A percentile compares a stretch with the other conserved stretches of the same genome.
phyloP scores from a whole-genome alignment of 768 basidiomycete species.

The Suillus tomentosus region DNA sequence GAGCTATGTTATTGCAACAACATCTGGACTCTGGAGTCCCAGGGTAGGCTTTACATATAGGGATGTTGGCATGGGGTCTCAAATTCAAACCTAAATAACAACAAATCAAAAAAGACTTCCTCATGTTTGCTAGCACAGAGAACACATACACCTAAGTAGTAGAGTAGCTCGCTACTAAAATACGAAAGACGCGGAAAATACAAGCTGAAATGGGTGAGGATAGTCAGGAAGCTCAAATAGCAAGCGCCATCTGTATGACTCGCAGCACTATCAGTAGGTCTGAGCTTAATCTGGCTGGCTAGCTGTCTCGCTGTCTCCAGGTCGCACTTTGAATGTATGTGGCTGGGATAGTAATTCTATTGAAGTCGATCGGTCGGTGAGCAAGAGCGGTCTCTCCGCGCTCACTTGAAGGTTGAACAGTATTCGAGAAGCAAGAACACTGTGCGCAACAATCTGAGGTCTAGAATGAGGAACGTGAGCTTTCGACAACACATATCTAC shows the following conservation, averaged over 20 bases:
- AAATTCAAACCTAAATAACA: too few species aligned
- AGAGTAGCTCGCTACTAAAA: background rate
- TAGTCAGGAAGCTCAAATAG: background rate
- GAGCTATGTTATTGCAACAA: background rate
- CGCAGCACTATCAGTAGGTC: background rate
- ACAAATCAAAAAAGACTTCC: background rate
- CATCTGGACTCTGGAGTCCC: too few species aligned
- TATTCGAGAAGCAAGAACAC: background rate
- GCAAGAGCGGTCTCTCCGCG: background rate
- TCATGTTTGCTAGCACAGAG: background rate
- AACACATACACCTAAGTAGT: background rate
- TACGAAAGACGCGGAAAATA: background rate
- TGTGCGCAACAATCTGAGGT: constrained; percentile 1
- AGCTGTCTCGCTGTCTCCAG: background rate
- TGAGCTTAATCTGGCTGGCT: background rate
- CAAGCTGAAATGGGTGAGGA: background rate
- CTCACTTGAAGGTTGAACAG: too few species aligned
- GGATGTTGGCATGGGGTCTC: background rate
- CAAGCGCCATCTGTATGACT: background rate
- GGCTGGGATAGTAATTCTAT: background rate
- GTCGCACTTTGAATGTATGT: background rate
- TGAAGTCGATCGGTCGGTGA: background rate
- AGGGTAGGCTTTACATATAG: background rate
- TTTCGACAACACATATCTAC: too few species aligned
- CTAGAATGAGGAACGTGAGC: too few species aligned